A percentile compares a stretch with the other conserved stretches of the same genome.
Conservation (phyloP, 2,329 filamentous ascomycete species). For the Pseudopyrenochaeta lycopersici region DNA sequence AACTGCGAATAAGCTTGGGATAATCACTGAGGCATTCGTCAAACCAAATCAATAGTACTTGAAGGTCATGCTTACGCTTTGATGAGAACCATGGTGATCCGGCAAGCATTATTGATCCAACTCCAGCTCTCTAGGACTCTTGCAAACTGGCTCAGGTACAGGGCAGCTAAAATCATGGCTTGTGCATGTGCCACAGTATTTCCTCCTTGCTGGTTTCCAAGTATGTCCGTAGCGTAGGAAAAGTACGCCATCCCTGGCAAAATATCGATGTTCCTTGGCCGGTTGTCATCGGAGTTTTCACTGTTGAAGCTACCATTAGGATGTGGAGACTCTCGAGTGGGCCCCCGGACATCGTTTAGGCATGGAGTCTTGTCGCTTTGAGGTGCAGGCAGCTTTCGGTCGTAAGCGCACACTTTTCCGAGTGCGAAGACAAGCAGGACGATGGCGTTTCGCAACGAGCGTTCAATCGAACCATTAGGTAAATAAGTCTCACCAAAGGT, state of each 20-base stretch:
- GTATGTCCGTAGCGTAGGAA: slow-evolving; percentile 83
- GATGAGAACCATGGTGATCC: slow-evolving; percentile 74
- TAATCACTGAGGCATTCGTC: slow-evolving; percentile 44
- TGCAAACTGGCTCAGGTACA: slow-evolving; percentile 89
- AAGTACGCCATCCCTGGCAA: slow-evolving; percentile 93
- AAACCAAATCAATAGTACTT: background rate
- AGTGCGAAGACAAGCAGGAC: slow-evolving; percentile 85
- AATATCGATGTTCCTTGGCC: slow-evolving; percentile 75
- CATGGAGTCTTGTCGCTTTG: slow-evolving; percentile 57
- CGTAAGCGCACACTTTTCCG: slow-evolving; percentile 77
- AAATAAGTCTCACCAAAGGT: slow-evolving; percentile 35
- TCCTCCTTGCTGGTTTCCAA: slow-evolving; percentile 81
- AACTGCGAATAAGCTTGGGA: slow-evolving; percentile 35
- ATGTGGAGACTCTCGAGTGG: slow-evolving; percentile 45
- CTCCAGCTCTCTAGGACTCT: slow-evolving; percentile 86
- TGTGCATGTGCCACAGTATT: slow-evolving; percentile 86
- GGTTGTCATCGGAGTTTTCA: slow-evolving; percentile 30
- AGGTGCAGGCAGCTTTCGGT: slow-evolving; percentile 63
- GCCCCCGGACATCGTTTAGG: slow-evolving; percentile 30
- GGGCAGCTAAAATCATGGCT: slow-evolving; percentile 80
- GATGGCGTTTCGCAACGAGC: slow-evolving; percentile 70
- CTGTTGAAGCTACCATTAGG: slow-evolving; percentile 48
- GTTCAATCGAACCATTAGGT: slow-evolving; percentile 31
- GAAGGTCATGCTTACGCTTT: slow-evolving; percentile 63
- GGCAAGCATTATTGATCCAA: slow-evolving; percentile 70